A percentile compares a stretch with the other conserved stretches of the same genome.
Evolutionary conservation across 345 rosid species (phyloP).

Genomic region (Angophora floribunda): DNA sequence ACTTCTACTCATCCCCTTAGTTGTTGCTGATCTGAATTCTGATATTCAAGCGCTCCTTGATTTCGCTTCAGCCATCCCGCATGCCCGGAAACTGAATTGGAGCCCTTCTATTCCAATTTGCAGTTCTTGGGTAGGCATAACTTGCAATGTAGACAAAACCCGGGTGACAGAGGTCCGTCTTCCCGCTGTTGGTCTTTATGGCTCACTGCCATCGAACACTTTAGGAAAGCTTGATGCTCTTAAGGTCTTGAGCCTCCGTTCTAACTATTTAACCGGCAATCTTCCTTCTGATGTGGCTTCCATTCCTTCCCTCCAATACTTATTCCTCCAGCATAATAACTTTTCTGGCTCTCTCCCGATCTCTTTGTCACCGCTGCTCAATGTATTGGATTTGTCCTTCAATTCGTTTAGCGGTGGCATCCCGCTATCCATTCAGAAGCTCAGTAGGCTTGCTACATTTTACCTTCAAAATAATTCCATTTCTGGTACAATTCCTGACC

Average conservation of each 20-base stretch:
- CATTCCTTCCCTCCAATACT: slow-evolving; percentile 37
- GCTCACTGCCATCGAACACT: slow-evolving; percentile 43
- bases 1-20: slow-evolving; percentile 11
- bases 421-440: slow-evolving; percentile 24
- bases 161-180: slow-evolving; percentile 46
- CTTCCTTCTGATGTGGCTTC: slow-evolving; percentile 60
- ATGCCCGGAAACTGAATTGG: slow-evolving; percentile 75
- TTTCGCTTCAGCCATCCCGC: slow-evolving; percentile 64
- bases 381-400: slow-evolving; percentile 50
- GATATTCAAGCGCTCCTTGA: slow-evolving; percentile 74
- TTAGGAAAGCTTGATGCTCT: slow-evolving; percentile 49
- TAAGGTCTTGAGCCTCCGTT: slow-evolving; percentile 56
- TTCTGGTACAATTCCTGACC: slow-evolving; percentile 34
- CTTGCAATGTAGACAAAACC: slow-evolving; percentile 26
- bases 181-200: slow-evolving; percentile 65
- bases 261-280: slow-evolving; percentile 51
- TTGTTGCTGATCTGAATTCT: slow-evolving; percentile 38
- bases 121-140: slow-evolving; percentile 54
- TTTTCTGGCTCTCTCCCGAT: slow-evolving; percentile 43
- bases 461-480: slow-evolving; percentile 49
- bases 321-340: slow-evolving; percentile 61
- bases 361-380: slow-evolving; percentile 27
- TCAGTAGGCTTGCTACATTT: slow-evolving; percentile 25
- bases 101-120: slow-evolving; percentile 35
- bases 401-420: slow-evolving; percentile 54